Evolutionary conservation across 2,329 filamentous ascomycete genomes (phyloP), one percentile per base, ranked within the genome.

Genomic region (Daldinia eschscholtzii): DNA sequence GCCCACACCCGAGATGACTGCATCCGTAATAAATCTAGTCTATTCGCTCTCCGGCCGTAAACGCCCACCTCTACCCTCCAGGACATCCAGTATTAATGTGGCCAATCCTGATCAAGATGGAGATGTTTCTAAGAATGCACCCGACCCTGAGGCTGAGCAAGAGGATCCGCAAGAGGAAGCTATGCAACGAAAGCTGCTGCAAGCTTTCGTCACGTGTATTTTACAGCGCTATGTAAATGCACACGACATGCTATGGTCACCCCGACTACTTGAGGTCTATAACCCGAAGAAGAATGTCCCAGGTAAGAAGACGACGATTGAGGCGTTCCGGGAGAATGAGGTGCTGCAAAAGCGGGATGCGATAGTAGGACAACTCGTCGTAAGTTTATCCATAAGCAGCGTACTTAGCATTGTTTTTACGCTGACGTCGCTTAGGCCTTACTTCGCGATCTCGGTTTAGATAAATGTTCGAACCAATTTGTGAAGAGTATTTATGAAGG

Each of bases 181-280:
- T 7, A 82, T 94, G 68, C 88, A 91, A 74, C 83, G 83, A 39
- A 88, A 86, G 64, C 82, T 95, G 15, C 80, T 95, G 26, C 90
- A 93, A 75, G 89, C 90, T 1, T 94, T 96, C 78, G 84, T 93
- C n/a, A 93, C 91, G 0, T 92, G 92, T 76, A 81, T 94, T 18
- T 80, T 94, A 10, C 92, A 94, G 76, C 87, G 91, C 52, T 95
- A 93, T 72, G 85, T 93, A 68, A 89, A 89, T 71, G 82, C 80
- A 6, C 86, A 89, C 71, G 82, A 83, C 26, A 78, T 91, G 77
- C 85, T 87, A 52, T 91, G 89, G 89, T 85, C 89, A 1, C 81
- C 86, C 13, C 82, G 92, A 57, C 79, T 94, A 63, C 84, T 92
- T 69, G 92, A 95, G 79, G 89, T 86, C 66, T 88, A 90, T 70